phyloP scores from a whole-genome alignment of 2,329 filamentous ascomycete species.

The Hypomyces rosellus region DNA sequence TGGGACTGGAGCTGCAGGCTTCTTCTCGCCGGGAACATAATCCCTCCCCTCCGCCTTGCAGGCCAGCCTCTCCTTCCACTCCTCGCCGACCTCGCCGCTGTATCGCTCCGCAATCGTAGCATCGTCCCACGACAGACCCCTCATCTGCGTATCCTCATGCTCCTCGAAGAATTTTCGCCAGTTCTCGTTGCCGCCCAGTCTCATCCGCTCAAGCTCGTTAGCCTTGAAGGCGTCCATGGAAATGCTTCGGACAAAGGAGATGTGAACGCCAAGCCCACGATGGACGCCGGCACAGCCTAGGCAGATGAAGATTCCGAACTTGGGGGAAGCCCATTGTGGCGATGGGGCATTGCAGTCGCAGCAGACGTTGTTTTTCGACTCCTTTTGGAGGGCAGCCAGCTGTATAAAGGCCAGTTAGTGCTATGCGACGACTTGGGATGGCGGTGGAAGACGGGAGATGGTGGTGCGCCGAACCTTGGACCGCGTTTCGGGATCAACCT shows the following conservation, averaged over 20 bases:
- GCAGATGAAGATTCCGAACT: conserved; percentile 98
- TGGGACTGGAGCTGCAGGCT: conserved; percentile 29
- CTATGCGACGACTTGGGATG: conserved; percentile 3
- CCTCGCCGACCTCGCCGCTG: conserved; percentile 81
- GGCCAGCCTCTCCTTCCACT: conserved; percentile 85
- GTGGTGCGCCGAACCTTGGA: conserved; percentile 62
- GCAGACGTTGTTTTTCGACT: conserved; percentile 80
- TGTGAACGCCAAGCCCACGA: conserved; percentile 91
- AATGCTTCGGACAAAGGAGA: conserved; percentile 94
- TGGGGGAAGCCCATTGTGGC: conserved; percentile 96
- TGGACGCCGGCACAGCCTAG: conserved; percentile 92
- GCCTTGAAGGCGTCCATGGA: conserved; percentile 99
- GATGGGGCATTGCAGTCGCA: conserved; percentile 94
- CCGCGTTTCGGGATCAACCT: conserved; percentile 95
- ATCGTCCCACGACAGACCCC: conserved; percentile 71
- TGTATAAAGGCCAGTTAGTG: conserved; percentile 30
- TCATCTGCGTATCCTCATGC: conserved; percentile 59
- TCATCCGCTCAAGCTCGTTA: conserved; percentile 88
- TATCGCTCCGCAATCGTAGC: conserved; percentile 88
- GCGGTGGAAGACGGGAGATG: conserved; percentile 2
- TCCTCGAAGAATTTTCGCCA: conserved; percentile 85
- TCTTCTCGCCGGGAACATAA: conserved; percentile 70
- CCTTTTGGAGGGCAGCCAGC: conserved; percentile 88
- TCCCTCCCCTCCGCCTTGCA: conserved; percentile 84
- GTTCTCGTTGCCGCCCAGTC: conserved; percentile 78